Base-by-base conservation (phyloP, 495 filamentous ascomycete species). In the Penicillium samsonianum region DNA sequence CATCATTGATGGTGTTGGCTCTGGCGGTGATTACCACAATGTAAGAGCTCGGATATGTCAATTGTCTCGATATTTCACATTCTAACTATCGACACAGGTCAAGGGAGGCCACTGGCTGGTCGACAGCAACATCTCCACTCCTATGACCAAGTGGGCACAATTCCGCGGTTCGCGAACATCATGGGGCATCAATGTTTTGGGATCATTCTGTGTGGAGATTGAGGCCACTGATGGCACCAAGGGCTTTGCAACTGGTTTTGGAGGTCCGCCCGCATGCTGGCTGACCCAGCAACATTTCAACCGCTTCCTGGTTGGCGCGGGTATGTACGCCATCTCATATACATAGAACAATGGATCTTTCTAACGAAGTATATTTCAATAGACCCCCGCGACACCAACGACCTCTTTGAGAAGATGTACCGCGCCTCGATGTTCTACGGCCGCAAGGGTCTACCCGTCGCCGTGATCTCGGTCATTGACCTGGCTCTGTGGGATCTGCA, bases 351-450 rank as follows among this genome's bases (percentile, higher is more conserved):
- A 26, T 20, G 28, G 16, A 37, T 5, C 14, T 30, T 33, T 54
- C 50, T 47, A 41, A 50, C 57, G 25, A 19, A 20, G 1, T 50
- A 10, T 30, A 33, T 30, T 23, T 14, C 20, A 5, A 44, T 57
- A 79, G 92, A 96, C 70, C 92, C 92, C 1, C 84, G 92, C 46
- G 88, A 96, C 65, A 91, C 88, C 50, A 96, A 93, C 69, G 81
- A 87, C 59, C 78, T 96, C 5, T 96, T 94, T 70, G 92, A 96
- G 72, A 90, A 94, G 72, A 96, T 96, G 92, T 96, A 96, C 76
- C 87, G 91, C 31, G 90, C 82, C 11, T 92, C 90, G 37, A 93
- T 95, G 87, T 96, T 95, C 80, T 96, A 96, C 67, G 92, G 92
- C 46, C 85, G 92, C 56, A 96, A 96, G 72, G 92, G 92, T 19